These are phyloP conservation scores for Iberis amara DNA, from an alignment of 441 rosid genomes.

Conservation along the genomic window DNA sequence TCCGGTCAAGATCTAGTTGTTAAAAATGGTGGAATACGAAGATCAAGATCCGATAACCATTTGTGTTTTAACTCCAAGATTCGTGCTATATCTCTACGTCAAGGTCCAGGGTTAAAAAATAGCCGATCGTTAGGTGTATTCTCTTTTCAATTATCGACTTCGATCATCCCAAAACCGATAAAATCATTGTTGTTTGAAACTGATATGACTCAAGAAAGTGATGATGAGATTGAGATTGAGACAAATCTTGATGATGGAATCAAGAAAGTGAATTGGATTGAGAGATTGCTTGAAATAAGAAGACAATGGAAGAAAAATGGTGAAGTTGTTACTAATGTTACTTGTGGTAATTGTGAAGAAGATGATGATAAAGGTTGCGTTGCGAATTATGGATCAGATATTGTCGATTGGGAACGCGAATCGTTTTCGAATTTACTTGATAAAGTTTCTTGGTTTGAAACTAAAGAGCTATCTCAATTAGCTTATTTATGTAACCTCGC, in stretches of 20 bases:
- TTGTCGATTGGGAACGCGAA: slow-evolving; percentile 28
- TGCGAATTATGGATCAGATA: slow-evolving; percentile 42
- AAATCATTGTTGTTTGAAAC: slow-evolving; percentile 54
- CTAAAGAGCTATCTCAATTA: slow-evolving; percentile 61
- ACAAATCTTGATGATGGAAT: slow-evolving; percentile 33
- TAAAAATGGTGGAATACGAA: slow-evolving; percentile 33
- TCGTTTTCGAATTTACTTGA: slow-evolving; percentile 49
- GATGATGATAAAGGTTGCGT: slow-evolving; percentile 39
- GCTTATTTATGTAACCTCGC: slow-evolving; percentile 86
- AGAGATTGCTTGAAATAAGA: slow-evolving; percentile 57
- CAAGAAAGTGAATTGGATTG: slow-evolving; percentile 68
- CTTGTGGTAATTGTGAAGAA: slow-evolving; percentile 18
- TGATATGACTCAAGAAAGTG: slow-evolving; percentile 42
- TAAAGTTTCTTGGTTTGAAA: slow-evolving; percentile 55
- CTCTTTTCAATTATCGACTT: slow-evolving; percentile 50
- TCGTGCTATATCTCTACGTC: slow-evolving; percentile 40
- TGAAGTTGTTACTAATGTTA: slow-evolving; percentile 16
- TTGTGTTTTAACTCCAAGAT: slow-evolving; percentile 31
- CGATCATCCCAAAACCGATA: slow-evolving; percentile 47
- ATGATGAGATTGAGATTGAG: slow-evolving; percentile 29
- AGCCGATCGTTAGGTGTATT: slow-evolving; percentile 51
- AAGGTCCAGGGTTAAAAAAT: slow-evolving; percentile 50
- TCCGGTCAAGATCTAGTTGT: slow-evolving; percentile 46
- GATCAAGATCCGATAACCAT: slow-evolving; percentile 66
- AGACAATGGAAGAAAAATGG: slow-evolving; percentile 44